These are phyloP conservation scores for Leptographium radiaticola DNA, from an alignment of 2,329 filamentous ascomycete genomes.

Conservation along the genomic window DNA sequence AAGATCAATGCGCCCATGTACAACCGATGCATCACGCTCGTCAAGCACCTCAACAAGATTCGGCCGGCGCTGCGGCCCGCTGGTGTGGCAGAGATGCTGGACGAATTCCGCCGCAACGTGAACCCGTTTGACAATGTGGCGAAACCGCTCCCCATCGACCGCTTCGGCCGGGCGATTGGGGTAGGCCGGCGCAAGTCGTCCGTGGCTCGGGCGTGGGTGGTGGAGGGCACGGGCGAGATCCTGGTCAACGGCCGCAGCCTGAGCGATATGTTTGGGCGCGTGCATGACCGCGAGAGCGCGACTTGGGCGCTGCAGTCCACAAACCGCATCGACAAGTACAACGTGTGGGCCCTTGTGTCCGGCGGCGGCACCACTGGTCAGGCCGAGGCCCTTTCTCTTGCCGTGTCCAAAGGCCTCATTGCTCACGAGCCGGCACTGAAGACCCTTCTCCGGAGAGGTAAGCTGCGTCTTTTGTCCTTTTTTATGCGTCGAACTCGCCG, in stretches of 20 bases:
- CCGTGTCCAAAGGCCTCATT: conserved; percentile 74
- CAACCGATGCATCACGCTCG: conserved; percentile 58
- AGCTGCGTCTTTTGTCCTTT: conserved; percentile 20
- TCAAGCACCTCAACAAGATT: conserved; percentile 75
- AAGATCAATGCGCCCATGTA: conserved; percentile 66
- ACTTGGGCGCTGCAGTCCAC: conserved; percentile 82
- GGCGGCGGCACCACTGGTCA: conserved; percentile 92
- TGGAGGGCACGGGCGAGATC: conserved; percentile 86
- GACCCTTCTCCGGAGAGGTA: conserved; percentile 76
- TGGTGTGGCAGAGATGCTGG: conserved; percentile 52
- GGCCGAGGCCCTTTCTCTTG: conserved; percentile 86
- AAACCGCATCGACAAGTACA: conserved; percentile 85
- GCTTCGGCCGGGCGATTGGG: conserved; percentile 64
- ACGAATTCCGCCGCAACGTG: conserved; percentile 60
- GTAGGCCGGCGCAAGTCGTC: conserved; percentile 82
- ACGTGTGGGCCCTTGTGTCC: conserved; percentile 73
- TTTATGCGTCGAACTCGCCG: not conserved
- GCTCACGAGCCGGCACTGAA: conserved; percentile 90
- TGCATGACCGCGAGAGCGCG: conserved; percentile 91
- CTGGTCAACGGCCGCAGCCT: conserved; percentile 84
- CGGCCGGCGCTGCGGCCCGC: conserved; percentile 62
- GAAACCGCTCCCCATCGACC: conserved; percentile 56
- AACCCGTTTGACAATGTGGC: conserved; percentile 55
- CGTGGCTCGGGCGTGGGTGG: conserved; percentile 70
- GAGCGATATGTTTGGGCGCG: conserved; percentile 64